Evolutionary conservation across 208 protist genomes (phyloP).

Genomic region (Angomonas deanei): DNA sequence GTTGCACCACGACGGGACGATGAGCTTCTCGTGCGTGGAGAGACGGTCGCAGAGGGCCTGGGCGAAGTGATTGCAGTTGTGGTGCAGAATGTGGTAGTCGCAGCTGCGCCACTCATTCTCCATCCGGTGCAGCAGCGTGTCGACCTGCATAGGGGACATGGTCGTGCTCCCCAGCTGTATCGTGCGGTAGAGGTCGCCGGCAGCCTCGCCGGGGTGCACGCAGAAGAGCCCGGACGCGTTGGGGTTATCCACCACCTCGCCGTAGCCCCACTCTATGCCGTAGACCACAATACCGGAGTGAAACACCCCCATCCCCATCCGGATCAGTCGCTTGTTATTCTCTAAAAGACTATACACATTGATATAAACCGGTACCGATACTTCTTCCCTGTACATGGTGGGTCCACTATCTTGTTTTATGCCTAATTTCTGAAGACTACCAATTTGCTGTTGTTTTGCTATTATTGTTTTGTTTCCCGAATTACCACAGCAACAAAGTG

Average conservation of each 20-base stretch:
- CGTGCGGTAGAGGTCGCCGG: constrained; percentile 56
- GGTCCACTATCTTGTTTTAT: constrained; percentile 43
- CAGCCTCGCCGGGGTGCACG: constrained; percentile 64
- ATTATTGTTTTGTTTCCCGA: constrained; percentile 14
- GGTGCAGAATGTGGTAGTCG: constrained; percentile 86
- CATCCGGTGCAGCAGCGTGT: constrained; percentile 79
- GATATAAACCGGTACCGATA: constrained; percentile 50
- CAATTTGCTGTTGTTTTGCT: constrained; percentile 22
- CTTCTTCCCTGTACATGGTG: constrained; percentile 17
- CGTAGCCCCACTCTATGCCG: constrained; percentile 89
- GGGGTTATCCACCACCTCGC: constrained; percentile 59
- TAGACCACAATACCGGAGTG: constrained; percentile 88
- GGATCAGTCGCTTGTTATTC: constrained; percentile 53
- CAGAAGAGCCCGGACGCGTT: constrained; percentile 75
- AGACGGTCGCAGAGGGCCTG: constrained; percentile 74
- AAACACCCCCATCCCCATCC: constrained; percentile 82
- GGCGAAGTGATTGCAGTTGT: constrained; percentile 92
- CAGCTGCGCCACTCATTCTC: constrained; percentile 84
- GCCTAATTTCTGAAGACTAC: constrained; percentile 15
- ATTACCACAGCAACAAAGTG: constrained; percentile 56
- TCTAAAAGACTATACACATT: constrained; percentile 81
- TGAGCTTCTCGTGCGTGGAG: constrained; percentile 64
- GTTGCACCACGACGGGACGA: constrained; percentile 85
- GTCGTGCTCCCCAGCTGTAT: constrained; percentile 71
- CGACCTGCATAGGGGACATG: constrained; percentile 71